Conservation (phyloP, 306 rosid species). For the Cucumis melo region DNA sequence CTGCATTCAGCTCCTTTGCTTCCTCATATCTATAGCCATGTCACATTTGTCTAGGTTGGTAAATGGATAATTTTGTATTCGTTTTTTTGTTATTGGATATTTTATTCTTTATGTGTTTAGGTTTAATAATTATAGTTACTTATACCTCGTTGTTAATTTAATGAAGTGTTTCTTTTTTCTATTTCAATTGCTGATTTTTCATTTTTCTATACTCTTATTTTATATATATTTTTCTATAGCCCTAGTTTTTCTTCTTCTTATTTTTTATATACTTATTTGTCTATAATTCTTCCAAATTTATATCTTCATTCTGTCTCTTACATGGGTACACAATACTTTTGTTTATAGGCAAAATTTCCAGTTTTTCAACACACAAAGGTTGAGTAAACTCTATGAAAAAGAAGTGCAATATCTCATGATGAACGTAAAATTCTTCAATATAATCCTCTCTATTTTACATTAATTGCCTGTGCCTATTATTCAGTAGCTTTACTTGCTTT, state of each 20-base stretch:
- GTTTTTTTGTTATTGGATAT: too few relatives aligned
- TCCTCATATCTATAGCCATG: too few relatives aligned
- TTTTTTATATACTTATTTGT: not conserved
- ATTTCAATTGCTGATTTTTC: too few relatives aligned
- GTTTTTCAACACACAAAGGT: slow-evolving; percentile 85
- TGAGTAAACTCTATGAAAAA: slow-evolving; percentile 89
- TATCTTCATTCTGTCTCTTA: not conserved
- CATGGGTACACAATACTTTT: not conserved
- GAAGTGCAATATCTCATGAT: slow-evolving; percentile 98
- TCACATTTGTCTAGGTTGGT: too few relatives aligned
- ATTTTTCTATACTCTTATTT: too few relatives aligned
- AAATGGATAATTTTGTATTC: too few relatives aligned
- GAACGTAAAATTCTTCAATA: slow-evolving; percentile 16
- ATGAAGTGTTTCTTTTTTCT: too few relatives aligned
- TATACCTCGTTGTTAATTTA: too few relatives aligned
- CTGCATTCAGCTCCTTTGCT: too few relatives aligned
- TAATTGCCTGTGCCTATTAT: not conserved
- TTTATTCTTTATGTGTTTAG: too few relatives aligned
- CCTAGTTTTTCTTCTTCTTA: not conserved
- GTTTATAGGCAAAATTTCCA: slow-evolving; percentile 78
- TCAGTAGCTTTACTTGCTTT: not conserved
- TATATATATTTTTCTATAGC: too few relatives aligned
- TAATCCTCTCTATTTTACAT: not conserved
- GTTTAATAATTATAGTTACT: too few relatives aligned
- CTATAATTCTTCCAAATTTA: not conserved